Evolutionary conservation across 2,329 filamentous ascomycete genomes (phyloP), one percentile per base, ranked within the genome.

Genomic region (Penicillium sp.): DNA sequence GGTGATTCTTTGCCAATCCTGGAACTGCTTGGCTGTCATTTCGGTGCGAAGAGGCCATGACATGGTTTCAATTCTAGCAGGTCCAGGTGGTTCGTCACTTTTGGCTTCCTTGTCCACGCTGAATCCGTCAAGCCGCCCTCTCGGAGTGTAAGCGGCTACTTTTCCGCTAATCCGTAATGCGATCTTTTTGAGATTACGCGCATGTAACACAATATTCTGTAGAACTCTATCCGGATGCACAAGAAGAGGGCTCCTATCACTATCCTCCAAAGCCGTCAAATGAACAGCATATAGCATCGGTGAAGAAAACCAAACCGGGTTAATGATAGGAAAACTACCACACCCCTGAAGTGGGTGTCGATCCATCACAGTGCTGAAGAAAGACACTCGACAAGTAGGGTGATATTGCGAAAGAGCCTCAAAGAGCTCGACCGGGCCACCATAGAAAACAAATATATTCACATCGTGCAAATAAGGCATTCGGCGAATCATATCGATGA

Each of bases 341-440:
- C 24, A 3, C 6, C n/a, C n/a, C 27, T 4, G 31, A 48, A 26
- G 22, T 31, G 47, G 10, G 26, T 27, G 37, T 24, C 6, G 31
- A 39, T 16, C 0, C 31, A 49, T 22, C 31, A 49, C 13, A 35
- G 46, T 48, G 47, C 19, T 49, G 47, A 49, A 49, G 31, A 49
- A 16, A 14, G 47, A 49, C 3, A 49, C 47, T 22, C 47, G 47
- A 49, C 47, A 49, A 37, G 47, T 37, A 37, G 47, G 47, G 21
- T 49, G 47, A 37, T 49, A 49, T 37, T 37, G 31, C 13, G 47
- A 49, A 37, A 49, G 31, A 49, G 47, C 47, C 29, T 49, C 47
- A 39, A 37, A 37, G 47, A 49, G 47, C 31, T 49, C 31, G 19
- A 49, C 33, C 5, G 47, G 47, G 19, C 47, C 47, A n/a, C 47